Evolutionary conservation across 257 asterid genomes (phyloP).

Genomic region (Paraleonurus japonicus): DNA sequence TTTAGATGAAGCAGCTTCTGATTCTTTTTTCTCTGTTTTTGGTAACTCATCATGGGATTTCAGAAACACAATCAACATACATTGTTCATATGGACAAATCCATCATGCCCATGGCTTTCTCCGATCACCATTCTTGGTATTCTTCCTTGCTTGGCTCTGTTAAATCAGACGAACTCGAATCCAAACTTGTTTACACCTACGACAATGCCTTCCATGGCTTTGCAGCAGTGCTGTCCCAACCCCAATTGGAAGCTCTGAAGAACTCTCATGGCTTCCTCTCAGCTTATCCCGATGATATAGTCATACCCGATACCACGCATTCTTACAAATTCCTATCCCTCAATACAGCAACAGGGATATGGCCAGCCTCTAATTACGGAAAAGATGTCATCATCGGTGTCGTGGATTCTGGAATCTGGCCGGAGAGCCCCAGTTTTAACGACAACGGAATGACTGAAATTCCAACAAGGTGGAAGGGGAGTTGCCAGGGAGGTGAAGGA

Average conservation of each 20-base stretch:
- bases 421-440: constrained; percentile 43
- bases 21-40: no score
- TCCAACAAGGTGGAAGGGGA: constrained; percentile 54
- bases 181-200: constrained; percentile 31
- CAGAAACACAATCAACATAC: constrained; percentile 1
- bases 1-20: no score
- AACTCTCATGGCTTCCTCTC: constrained; percentile 35
- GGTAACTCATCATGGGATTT: neutral
- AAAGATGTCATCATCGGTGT: constrained; percentile 40
- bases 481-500: constrained; percentile 36
- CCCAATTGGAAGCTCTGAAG: constrained; percentile 24
- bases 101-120: constrained; percentile 26
- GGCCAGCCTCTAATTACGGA: constrained; percentile 45
- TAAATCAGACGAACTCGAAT: neutral
- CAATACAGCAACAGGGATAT: constrained; percentile 29
- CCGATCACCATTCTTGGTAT: constrained; percentile 31
- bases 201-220: constrained; percentile 43
- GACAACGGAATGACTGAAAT: constrained; percentile 43
- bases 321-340: constrained; percentile 30
- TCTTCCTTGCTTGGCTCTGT: constrained; percentile 20
- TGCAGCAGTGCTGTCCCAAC: constrained; percentile 30
- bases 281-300: constrained; percentile 25
- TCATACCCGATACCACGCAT: constrained; percentile 38
- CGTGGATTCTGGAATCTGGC: constrained; percentile 46
- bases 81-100: constrained; percentile 33